phyloP scores from a whole-genome alignment of 1,284 basidiomycete genomes.

The Puccinia hordei region DNA sequence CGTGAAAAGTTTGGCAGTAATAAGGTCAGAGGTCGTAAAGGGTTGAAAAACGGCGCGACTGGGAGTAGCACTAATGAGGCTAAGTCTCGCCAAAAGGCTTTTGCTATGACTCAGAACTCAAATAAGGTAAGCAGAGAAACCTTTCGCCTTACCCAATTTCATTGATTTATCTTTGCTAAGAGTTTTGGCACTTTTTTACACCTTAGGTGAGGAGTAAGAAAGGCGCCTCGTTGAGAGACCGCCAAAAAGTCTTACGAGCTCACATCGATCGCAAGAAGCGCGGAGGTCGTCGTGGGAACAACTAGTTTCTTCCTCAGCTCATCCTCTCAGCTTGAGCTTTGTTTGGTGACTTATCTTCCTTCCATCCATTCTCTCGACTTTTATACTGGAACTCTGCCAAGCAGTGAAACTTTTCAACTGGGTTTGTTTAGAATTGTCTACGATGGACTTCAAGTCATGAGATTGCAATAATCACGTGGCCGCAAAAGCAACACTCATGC shows the following conservation, averaged over 20 bases:
- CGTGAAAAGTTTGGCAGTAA: slow-evolving; percentile 81
- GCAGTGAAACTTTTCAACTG: no score
- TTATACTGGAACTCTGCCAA: no score
- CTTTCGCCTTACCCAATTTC: neutral
- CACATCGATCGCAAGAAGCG: slow-evolving; percentile 50
- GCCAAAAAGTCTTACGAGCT: slow-evolving; percentile 43
- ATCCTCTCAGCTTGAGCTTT: no score
- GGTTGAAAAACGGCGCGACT: slow-evolving; percentile 59
- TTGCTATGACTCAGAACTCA: slow-evolving; percentile 50
- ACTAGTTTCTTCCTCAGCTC: neutral
- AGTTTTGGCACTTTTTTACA: neutral
- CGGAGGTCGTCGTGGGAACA: slow-evolving; percentile 45
- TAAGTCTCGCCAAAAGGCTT: slow-evolving; percentile 45
- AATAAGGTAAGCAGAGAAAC: slow-evolving; percentile 15
- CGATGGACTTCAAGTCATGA: no score
- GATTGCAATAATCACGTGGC: no score
- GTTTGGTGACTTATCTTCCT: no score
- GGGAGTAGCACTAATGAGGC: slow-evolving; percentile 49
- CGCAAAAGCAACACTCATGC: no score
- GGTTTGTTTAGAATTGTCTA: no score
- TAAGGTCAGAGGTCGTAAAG: slow-evolving; percentile 55
- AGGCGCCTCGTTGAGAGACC: slow-evolving; percentile 45
- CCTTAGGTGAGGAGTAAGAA: slow-evolving; percentile 43
- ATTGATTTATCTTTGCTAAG: neutral
- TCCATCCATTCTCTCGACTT: no score